These are phyloP conservation scores for Glycine latifolia DNA, from an alignment of 306 rosid species.

Conservation along the genomic window DNA sequence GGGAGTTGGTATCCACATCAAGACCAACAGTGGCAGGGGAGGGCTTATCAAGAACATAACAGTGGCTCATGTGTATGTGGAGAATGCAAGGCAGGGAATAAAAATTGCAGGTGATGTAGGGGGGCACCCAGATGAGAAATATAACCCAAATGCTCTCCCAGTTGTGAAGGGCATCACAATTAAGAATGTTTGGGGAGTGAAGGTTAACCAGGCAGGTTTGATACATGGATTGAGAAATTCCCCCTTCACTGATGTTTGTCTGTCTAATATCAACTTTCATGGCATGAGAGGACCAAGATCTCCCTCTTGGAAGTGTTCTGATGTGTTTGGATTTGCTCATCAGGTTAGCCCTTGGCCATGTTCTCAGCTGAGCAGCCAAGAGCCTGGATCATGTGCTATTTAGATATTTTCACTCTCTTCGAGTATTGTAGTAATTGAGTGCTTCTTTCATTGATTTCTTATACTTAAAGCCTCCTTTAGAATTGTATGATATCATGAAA, in stretches of 20 bases:
- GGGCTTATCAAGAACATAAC: slow-evolving; percentile 78
- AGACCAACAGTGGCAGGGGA: slow-evolving; percentile 89
- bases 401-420: slow-evolving; percentile 12
- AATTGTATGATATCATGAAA: slow-evolving; percentile 19
- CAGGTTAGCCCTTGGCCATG: slow-evolving; percentile 87
- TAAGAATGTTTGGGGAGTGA: slow-evolving; percentile 76
- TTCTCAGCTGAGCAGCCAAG: slow-evolving; percentile 55
- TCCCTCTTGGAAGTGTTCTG: slow-evolving; percentile 85
- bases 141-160: slow-evolving; percentile 79
- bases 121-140: slow-evolving; percentile 80
- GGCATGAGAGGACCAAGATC: slow-evolving; percentile 51
- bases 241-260: slow-evolving; percentile 84
- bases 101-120: slow-evolving; percentile 88
- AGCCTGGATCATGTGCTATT: slow-evolving; percentile 57
- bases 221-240: slow-evolving; percentile 69
- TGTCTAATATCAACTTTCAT: slow-evolving; percentile 71
- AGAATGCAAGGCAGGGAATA: slow-evolving; percentile 72
- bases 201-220: slow-evolving; percentile 80
- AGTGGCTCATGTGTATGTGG: slow-evolving; percentile 65
- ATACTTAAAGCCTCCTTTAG: neutral
- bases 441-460: slow-evolving; percentile 31
- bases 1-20: slow-evolving; percentile 90
- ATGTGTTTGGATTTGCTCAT: slow-evolving; percentile 67
- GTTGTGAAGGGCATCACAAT: slow-evolving; percentile 73
- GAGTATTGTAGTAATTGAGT: neutral